phyloP scores from a whole-genome alignment of 768 basidiomycete species.

The Trametes sanguinea region DNA sequence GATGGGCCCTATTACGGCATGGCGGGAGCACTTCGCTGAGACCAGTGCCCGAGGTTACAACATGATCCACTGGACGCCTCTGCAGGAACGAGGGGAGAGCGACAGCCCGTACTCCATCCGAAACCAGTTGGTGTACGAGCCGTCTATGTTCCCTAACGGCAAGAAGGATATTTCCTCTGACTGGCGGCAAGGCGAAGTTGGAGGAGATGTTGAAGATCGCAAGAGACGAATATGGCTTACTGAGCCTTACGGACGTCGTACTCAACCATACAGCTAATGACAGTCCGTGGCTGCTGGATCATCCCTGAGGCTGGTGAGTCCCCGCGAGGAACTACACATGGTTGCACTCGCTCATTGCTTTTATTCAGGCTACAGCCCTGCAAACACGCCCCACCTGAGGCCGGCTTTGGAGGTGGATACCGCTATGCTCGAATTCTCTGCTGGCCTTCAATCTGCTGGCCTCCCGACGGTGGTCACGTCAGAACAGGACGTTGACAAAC shows the following conservation, averaged over 20 bases:
- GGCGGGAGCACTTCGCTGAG: constrained; percentile 81
- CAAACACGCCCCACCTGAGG: constrained; percentile 87
- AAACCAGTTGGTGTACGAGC: constrained; percentile 83
- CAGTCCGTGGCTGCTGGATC: constrained; percentile 85
- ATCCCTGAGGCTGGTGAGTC: constrained; percentile 92
- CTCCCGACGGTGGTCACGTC: constrained; percentile 73
- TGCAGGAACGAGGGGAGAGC: constrained; percentile 88
- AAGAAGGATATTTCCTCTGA: constrained; percentile 40
- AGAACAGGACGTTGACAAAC: constrained; percentile 62
- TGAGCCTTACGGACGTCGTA: constrained; percentile 93
- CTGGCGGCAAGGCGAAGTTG: constrained; percentile 57
- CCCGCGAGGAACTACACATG: neutral
- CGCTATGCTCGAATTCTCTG: constrained; percentile 81
- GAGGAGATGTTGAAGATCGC: constrained; percentile 69
- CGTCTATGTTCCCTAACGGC: constrained; percentile 58
- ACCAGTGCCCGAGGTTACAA: constrained; percentile 92
- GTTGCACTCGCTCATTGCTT: neutral
- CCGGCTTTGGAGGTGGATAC: constrained; percentile 93
- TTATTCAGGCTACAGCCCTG: constrained; percentile 77
- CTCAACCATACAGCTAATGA: constrained; percentile 98
- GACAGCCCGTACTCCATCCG: constrained; percentile 93
- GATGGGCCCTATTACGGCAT: constrained; percentile 86
- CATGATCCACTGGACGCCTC: constrained; percentile 95
- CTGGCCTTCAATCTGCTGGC: constrained; percentile 58
- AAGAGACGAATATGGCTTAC: constrained; percentile 82